These are phyloP conservation scores for Coelastrella sp. DNA, from an alignment of 139 green algal species.

Conservation along the genomic window DNA sequence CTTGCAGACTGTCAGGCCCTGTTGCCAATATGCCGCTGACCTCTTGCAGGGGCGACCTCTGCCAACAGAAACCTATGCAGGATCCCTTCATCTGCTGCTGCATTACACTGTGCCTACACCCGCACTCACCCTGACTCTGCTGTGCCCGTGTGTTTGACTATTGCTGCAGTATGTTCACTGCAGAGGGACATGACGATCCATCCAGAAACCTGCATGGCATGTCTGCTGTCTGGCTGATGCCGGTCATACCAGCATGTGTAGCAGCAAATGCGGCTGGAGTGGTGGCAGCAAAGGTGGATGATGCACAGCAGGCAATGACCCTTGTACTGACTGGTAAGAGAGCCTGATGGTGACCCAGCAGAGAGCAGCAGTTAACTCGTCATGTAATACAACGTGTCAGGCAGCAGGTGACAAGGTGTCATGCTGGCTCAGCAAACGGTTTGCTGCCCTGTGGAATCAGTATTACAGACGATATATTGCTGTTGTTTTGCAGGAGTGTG, in stretches of 20 bases:
- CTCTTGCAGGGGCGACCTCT: too few species aligned
- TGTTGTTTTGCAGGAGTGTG: neutral
- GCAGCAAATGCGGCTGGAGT: slow-evolving; percentile 34
- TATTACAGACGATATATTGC: neutral
- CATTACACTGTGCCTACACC: too few species aligned
- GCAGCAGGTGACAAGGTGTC: neutral
- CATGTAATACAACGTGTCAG: too few species aligned
- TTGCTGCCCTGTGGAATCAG: neutral
- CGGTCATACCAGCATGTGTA: slow-evolving; percentile 32
- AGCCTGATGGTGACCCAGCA: neutral
- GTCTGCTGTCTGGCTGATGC: slow-evolving; percentile 33
- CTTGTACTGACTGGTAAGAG: neutral
- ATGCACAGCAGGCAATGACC: neutral
- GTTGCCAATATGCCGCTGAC: neutral
- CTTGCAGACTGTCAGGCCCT: neutral
- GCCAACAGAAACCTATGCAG: too few species aligned
- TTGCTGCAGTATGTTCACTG: slow-evolving; percentile 13
- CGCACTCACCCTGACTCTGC: too few species aligned
- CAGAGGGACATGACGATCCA: neutral
- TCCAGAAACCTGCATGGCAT: neutral
- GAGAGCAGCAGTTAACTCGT: too few species aligned
- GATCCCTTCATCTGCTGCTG: too few species aligned
- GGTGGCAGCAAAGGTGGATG: neutral
- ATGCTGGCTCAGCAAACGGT: neutral
- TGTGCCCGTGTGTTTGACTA: neutral